Conservation (phyloP, 345 rosid genomes). For the Murraya koenigii region DNA sequence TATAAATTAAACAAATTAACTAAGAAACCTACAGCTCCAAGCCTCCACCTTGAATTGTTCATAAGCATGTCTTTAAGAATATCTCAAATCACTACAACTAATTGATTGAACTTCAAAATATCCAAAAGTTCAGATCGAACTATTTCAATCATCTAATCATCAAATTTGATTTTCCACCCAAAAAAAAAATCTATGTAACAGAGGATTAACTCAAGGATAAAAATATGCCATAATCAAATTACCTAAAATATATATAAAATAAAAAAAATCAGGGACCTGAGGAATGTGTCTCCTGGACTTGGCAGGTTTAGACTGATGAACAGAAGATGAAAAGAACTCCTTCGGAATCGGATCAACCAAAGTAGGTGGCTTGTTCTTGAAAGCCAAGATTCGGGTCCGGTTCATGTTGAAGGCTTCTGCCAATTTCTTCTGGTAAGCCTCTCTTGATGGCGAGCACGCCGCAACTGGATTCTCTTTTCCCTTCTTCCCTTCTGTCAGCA, state of each 20-base stretch:
- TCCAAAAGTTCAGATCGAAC: background rate
- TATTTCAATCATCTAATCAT: background rate
- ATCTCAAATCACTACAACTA: background rate
- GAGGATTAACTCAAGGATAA: too few relatives aligned
- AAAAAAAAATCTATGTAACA: too few relatives aligned
- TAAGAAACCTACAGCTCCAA: background rate
- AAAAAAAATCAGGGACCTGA: constrained; percentile 11
- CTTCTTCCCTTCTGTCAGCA: constrained; percentile 40
- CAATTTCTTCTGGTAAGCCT: constrained; percentile 26
- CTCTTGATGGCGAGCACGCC: constrained; percentile 21
- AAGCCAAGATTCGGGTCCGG: constrained; percentile 33
- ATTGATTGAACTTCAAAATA: background rate
- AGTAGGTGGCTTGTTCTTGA: constrained; percentile 35
- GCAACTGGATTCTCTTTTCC: constrained; percentile 23
- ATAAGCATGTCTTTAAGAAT: background rate
- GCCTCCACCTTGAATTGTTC: background rate
- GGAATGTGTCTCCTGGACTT: constrained; percentile 30
- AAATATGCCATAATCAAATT: too few relatives aligned
- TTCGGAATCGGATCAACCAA: constrained; percentile 19
- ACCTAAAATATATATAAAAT: too few relatives aligned
- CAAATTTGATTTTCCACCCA: background rate
- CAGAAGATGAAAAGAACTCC: constrained; percentile 16
- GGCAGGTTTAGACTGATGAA: constrained; percentile 18
- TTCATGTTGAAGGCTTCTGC: constrained; percentile 36
- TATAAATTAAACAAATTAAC: background rate